Evolutionary conservation across 2,329 filamentous ascomycete genomes (phyloP), one percentile per base, ranked within the genome.

Genomic region (Monilinia vaccinii-corymbosi): DNA sequence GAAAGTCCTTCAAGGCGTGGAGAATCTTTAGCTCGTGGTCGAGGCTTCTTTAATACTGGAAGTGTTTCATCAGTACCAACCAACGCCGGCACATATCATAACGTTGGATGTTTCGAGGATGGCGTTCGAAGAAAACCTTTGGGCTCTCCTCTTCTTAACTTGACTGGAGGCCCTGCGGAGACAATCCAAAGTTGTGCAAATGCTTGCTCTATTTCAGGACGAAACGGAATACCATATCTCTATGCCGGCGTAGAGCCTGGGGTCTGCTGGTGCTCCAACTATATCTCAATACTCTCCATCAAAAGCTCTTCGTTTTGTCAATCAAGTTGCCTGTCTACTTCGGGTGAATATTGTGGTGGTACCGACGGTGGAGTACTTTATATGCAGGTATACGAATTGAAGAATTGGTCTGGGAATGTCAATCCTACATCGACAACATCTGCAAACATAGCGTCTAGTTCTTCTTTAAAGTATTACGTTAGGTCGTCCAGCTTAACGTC

Each of bases 301-400:
- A 48, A 25, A 28, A 56, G 18, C 28, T 25, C 44, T 49, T 28
- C 40, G 2, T 48, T 56, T 49, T 56, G 53, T 28, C 40, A 48
- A 34, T 56, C 53, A 3, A 46, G n/a, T 13, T 56, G 53, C 23
- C 42, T 42, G 21, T 48, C 44, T 34, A 38, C 23, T 28, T 21
- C 21, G 14, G 40, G 40, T 28, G 38, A n/a, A 48, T 56, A 47
- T n/a, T 56, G 53, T 28, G 42, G 42, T 14, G 42, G 42, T n/a
- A 21, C 6, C 18, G 16, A 38, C 11, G 18, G 16, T 8, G 32
- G 32, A 21, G 13, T 36, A 46, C 53, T 28, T 48, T 34, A 49
- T 16, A 56, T 56, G 53, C 42, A 46, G 32, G n/a, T 56, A 56
- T 56, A 56, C 31, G 31, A 48, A 36, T 40, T 56, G 18, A 48